Evolutionary conservation across 495 filamentous ascomycete genomes (phyloP).

Genomic region (Lentithecium fluviatile): DNA sequence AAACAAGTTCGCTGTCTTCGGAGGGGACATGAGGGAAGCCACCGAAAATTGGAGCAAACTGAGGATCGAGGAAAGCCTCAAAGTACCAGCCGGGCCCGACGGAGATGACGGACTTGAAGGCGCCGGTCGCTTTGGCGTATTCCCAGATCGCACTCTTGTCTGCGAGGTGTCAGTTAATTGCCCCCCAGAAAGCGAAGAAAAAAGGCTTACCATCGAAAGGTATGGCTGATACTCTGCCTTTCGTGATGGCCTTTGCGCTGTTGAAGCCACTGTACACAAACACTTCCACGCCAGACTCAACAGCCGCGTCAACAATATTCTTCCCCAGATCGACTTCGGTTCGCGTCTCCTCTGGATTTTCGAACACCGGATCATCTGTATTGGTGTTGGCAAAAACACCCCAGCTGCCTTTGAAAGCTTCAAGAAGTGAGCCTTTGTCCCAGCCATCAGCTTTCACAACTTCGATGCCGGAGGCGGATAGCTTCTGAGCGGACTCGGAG

Average conservation of each 20-base stretch:
- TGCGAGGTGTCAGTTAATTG: conserved; percentile 9
- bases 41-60: conserved; percentile 37
- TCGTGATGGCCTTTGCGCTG: conserved; percentile 27
- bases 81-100: conserved; percentile 38
- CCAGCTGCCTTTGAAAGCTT: conserved; percentile 38
- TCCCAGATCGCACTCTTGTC: conserved; percentile 38
- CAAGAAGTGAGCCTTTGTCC: conserved; percentile 35
- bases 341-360: conserved; percentile 18
- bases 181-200: background rate
- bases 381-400: conserved; percentile 44
- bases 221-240: conserved; percentile 33
- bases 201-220: conserved; percentile 37
- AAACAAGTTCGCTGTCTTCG: conserved; percentile 31
- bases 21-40: conserved; percentile 39
- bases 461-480: conserved; percentile 18
- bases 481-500: conserved; percentile 16
- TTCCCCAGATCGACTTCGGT: conserved; percentile 41
- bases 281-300: conserved; percentile 34
- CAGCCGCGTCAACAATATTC: conserved; percentile 37
- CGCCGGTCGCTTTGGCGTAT: conserved; percentile 26
- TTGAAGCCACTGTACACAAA: conserved; percentile 35
- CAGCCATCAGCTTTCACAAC: conserved; percentile 29
- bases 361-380: conserved; percentile 40
- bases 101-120: conserved; percentile 34
- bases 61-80: conserved; percentile 36